These are phyloP conservation scores for Leccinum aurantiacum DNA, from an alignment of 768 basidiomycete genomes.

Conservation along the genomic window DNA sequence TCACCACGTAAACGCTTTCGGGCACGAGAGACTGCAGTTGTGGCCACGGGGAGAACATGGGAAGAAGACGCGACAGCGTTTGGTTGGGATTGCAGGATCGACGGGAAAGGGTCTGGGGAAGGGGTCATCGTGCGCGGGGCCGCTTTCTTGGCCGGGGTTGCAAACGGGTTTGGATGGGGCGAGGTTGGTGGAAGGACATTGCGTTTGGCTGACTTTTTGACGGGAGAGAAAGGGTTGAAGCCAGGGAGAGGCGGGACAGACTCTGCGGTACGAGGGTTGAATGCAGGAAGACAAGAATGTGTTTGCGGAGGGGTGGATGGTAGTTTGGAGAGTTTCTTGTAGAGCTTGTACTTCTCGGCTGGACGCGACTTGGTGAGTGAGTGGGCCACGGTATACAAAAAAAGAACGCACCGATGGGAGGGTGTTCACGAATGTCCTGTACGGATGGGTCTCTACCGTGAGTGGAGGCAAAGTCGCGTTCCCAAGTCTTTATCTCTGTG, in stretches of 20 bases:
- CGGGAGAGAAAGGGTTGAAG: slow-evolving; percentile 80
- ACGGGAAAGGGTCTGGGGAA: slow-evolving; percentile 45
- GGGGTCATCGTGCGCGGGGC: slow-evolving; percentile 25
- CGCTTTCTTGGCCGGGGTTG: slow-evolving; percentile 41
- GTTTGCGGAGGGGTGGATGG: slow-evolving; percentile 37
- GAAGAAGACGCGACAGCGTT: slow-evolving; percentile 13
- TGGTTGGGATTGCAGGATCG: slow-evolving; percentile 24
- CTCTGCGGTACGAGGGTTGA: slow-evolving; percentile 52
- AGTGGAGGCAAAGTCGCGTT: slow-evolving; percentile 58
- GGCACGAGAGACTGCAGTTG: slow-evolving; percentile 59
- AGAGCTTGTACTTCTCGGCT: slow-evolving; percentile 81
- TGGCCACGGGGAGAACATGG: slow-evolving; percentile 24
- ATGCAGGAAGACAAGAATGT: slow-evolving; percentile 34
- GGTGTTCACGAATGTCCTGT: slow-evolving; percentile 66
- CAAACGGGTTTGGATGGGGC: slow-evolving; percentile 41
- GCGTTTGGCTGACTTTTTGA: slow-evolving; percentile 45
- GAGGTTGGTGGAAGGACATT: slow-evolving; percentile 8
- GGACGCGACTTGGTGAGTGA: slow-evolving; percentile 7
- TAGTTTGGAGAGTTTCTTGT: slow-evolving; percentile 71
- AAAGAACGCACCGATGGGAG: slow-evolving; percentile 56
- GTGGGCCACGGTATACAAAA: background rate
- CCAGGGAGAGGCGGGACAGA: slow-evolving; percentile 51
- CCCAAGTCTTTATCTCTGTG: slow-evolving; percentile 76
- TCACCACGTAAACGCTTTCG: slow-evolving; percentile 82
- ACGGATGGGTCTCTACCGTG: slow-evolving; percentile 62